Base-by-base conservation (phyloP, 2,329 filamentous ascomycete species). In the Phialophora chinensis region DNA sequence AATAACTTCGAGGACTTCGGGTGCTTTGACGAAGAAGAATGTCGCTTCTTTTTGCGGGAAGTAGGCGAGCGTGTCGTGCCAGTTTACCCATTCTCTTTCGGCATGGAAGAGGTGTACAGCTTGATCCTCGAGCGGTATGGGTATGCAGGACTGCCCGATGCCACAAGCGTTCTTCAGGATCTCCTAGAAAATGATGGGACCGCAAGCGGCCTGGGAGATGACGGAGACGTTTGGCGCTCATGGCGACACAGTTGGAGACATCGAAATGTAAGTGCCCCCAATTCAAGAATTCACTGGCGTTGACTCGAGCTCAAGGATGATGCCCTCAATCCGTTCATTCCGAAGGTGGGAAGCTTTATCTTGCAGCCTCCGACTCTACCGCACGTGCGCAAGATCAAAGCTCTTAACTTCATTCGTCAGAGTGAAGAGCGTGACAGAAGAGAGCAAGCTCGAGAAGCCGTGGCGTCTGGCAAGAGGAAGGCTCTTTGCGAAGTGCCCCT, bases 31-130 rank as follows among this genome's bases (percentile, higher is more conserved):
- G 73, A 74, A 61, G 73, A 73, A 52, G 63, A 69, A n/a, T 74
- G 73, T 53, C 72, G 73, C 23, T 72, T 69, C 63, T 71, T 73
- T 56, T 60, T 74, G 14, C 66, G 71, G n/a, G 71, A 73, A 60
- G 66, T 74, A 7, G 73, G 72, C 25, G 44, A 60, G 10, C 66
- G 66, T 23, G 65, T 74, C 33, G 71, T 74, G 25, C 69, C 67
- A 50, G 64, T 60, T 60, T 73, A 72, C 57, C 72, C 72, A 10
- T 74, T 73, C 67, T 65, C 65, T 14, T 66, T 72, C 44, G 73
- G 73, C 38, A 74, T 75, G 64, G 72, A 75, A 65, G 73, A 74
- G 53, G 69, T 74, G 35, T 73, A 72, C 44, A 68, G 61, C 54
- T 61, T 66, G 44, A 71, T 74, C 14, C 53, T 72, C 14, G 68